phyloP scores from a whole-genome alignment of 805 yeast species.

The Wickerhamomyces kurtzmanii region DNA sequence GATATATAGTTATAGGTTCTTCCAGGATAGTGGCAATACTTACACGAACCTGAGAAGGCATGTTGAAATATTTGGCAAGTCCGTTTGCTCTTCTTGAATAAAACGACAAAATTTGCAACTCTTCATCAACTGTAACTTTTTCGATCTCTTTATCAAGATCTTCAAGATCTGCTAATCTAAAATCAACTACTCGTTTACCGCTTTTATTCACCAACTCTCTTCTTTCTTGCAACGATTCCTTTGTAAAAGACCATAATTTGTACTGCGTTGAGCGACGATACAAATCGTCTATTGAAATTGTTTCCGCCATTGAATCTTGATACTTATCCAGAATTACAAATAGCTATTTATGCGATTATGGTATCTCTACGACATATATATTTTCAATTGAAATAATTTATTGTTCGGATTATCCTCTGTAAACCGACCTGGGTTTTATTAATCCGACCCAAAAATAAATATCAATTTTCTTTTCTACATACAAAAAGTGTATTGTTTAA shows the following conservation, averaged over 20 bases:
- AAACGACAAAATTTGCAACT: slow-evolving; percentile 51
- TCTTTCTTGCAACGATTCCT: slow-evolving; percentile 38
- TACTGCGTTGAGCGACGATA: slow-evolving; percentile 84
- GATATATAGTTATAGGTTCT: too few species aligned
- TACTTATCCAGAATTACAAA: too few species aligned
- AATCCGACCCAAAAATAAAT: too few species aligned
- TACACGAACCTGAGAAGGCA: slow-evolving; percentile 78
- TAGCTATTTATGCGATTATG: too few species aligned
- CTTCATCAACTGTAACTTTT: slow-evolving; percentile 57
- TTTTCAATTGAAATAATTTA: too few species aligned
- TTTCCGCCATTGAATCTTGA: slow-evolving; percentile 10
- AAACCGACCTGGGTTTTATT: too few species aligned
- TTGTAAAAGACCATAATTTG: slow-evolving; percentile 75
- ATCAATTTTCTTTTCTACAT: too few species aligned
- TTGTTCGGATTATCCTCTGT: too few species aligned
- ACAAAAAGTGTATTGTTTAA: too few species aligned
- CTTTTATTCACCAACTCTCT: slow-evolving; percentile 41
- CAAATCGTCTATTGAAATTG: slow-evolving; percentile 72
- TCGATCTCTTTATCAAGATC: slow-evolving; percentile 21
- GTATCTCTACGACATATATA: too few species aligned
- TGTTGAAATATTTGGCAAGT: slow-evolving; percentile 60
- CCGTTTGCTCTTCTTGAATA: slow-evolving; percentile 66
- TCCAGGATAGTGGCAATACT: too few species aligned
- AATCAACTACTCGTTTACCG: slow-evolving; percentile 31
- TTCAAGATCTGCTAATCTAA: slow-evolving; percentile 20